Evolutionary conservation across 257 asterid genomes (phyloP).

Genomic region (Plectranthus barbatus): DNA sequence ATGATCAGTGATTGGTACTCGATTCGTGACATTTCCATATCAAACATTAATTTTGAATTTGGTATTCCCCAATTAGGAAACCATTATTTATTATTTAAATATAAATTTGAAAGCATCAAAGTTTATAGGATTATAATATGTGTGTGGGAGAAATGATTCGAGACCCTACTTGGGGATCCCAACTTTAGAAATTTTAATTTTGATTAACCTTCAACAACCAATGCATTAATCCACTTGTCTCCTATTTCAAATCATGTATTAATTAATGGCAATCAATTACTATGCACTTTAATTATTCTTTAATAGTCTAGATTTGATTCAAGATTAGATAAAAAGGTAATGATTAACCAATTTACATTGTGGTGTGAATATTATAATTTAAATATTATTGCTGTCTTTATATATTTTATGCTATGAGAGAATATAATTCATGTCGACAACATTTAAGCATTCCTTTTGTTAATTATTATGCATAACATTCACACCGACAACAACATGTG

Average conservation of each 20-base stretch:
- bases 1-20: conserved; percentile 16
- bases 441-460: no score
- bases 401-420: no score
- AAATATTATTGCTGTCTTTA: no score
- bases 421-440: no score
- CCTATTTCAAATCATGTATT: neutral
- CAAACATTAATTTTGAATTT: neutral
- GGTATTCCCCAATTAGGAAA: conserved; percentile 34
- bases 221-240: conserved; percentile 1
- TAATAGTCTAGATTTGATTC: neutral
- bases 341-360: neutral
- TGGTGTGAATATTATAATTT: no score
- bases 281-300: neutral
- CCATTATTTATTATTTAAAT: conserved; percentile 4
- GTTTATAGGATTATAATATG: neutral
- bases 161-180: conserved; percentile 26
- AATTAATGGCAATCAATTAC: conserved; percentile 4
- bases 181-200: conserved; percentile 9
- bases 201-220: neutral
- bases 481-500: neutral
- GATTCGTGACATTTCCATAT: conserved; percentile 1
- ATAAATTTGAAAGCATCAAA: neutral
- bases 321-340: neutral
- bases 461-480: neutral
- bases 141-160: conserved; percentile 19